Percentiles rank a stretch among this genome's conserved stretches.
Evolutionary conservation across 2,329 filamentous ascomycete genomes (phyloP).

Genomic region (Cylindrodendrum hubeiense): DNA sequence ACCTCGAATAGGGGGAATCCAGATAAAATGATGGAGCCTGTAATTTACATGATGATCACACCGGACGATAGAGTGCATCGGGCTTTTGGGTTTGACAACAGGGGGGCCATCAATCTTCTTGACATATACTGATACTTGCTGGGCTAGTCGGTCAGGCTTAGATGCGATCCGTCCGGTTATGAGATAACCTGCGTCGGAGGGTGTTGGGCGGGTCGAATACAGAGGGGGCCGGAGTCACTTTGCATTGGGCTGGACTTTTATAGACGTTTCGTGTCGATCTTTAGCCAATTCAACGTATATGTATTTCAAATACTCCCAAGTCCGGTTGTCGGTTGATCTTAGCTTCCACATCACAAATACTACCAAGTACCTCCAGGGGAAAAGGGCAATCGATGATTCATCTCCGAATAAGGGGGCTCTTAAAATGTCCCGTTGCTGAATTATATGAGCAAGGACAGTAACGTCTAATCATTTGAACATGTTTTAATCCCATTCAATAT

Average conservation of each 20-base stretch:
- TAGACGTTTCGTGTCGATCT: conserved; percentile 35
- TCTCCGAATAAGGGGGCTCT: too few relatives aligned
- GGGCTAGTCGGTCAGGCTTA: conserved; percentile 12
- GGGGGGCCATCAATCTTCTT: conserved; percentile 20
- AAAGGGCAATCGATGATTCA: neutral
- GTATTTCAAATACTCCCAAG: neutral
- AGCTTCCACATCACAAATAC: neutral
- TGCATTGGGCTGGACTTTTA: conserved; percentile 28
- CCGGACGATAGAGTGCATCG: conserved; percentile 23
- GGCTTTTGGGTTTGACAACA: conserved; percentile 22
- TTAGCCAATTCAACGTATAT: conserved; percentile 27
- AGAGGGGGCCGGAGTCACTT: conserved; percentile 23
- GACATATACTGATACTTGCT: conserved; percentile 24
- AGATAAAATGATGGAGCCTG: conserved; percentile 21
- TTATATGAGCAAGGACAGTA: too few relatives aligned
- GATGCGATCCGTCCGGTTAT: conserved; percentile 17
- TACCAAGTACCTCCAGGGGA: neutral
- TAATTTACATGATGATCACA: conserved; percentile 34
- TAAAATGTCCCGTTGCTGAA: too few relatives aligned
- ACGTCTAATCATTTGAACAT: too few relatives aligned
- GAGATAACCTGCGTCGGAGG: conserved; percentile 19
- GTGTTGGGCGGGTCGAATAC: conserved; percentile 31
- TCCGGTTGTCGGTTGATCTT: too few relatives aligned
- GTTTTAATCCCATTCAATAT: too few relatives aligned
- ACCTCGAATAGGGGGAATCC: conserved; percentile 22